Base-by-base conservation (phyloP, 179 eudicot species). In the Nepenthes alata region DNA sequence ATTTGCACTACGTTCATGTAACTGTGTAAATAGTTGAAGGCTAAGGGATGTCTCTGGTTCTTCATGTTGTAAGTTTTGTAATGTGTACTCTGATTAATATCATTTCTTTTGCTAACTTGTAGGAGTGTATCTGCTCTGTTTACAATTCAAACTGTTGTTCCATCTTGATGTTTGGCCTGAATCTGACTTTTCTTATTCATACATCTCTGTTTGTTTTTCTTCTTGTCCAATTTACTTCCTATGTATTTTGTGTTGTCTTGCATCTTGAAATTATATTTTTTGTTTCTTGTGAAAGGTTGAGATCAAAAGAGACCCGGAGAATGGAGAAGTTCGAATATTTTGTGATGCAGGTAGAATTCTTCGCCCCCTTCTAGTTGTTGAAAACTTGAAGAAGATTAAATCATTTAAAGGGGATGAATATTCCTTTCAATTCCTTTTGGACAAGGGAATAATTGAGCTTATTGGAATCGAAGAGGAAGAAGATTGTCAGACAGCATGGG, bases 391-490 rank as follows among this genome's bases (percentile, higher is more conserved):
- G 66, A 91, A 75, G 68, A 79, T 78, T 35, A 83, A 84, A 64
- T 62, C 59, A 55, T 51, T 87, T 49, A 93, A 89, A 77, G 93
- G 86, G 58, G 85, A 77, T 61, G 73, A 76, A 35, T 79, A 53
- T 64, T 69, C 72, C 35, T 93, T 93, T 63, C 84, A 83, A 57
- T 66, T 82, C 25, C 93, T 93, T 66, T 62, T 93, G 63, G 83
- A 85, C 60, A 77, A 78, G 67, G 95, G 96, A 25, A 69, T 93
- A 47, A 67, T 93, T 45, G 98, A 93, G 57, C 67, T 93, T 60
- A 85, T 93, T 52, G 98, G 98, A 36, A 48, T 83, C 8, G 98
- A 93, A 63, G 98, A 93, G 75, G 96, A 89, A 67, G 98, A 93
- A 68, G 98, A 91, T 55, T 91, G 98, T 61, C 65, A 65, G 55